phyloP scores from a whole-genome alignment of 1,284 basidiomycete genomes.

The Pseudozyma thailandica region DNA sequence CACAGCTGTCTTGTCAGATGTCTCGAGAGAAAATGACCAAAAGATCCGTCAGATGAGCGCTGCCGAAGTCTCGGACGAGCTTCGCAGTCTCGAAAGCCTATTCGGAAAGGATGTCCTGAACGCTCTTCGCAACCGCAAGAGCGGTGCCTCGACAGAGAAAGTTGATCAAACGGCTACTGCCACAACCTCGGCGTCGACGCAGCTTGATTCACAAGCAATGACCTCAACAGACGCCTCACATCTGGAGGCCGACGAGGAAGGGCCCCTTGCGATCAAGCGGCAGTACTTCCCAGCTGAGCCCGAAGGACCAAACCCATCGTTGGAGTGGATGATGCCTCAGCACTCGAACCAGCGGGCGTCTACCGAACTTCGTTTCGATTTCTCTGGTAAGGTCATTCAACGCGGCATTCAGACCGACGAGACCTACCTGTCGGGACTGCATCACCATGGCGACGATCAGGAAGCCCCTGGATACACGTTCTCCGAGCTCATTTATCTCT shows the following conservation, averaged over 20 bases:
- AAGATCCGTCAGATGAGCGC: slow-evolving; percentile 59
- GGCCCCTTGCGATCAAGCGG: slow-evolving; percentile 81
- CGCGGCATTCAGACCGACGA: slow-evolving; percentile 19
- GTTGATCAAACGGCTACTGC: neutral
- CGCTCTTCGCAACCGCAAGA: slow-evolving; percentile 46
- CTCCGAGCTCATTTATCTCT: slow-evolving; percentile 84
- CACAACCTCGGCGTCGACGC: slow-evolving; percentile 67
- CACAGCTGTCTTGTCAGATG: slow-evolving; percentile 40
- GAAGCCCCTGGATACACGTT: slow-evolving; percentile 88
- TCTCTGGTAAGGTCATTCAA: slow-evolving; percentile 44
- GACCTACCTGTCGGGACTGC: slow-evolving; percentile 74
- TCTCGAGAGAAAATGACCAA: slow-evolving; percentile 55
- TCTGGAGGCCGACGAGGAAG: slow-evolving; percentile 75
- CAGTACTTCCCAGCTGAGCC: slow-evolving; percentile 81
- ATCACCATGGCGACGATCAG: slow-evolving; percentile 82
- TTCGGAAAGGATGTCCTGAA: slow-evolving; percentile 61
- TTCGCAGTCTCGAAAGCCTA: slow-evolving; percentile 52
- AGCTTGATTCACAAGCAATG: slow-evolving; percentile 58
- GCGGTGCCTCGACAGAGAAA: slow-evolving; percentile 4
- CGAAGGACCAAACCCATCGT: slow-evolving; percentile 37
- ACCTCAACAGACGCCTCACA: slow-evolving; percentile 9
- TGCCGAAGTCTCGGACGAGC: slow-evolving; percentile 51
- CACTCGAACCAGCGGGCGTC: slow-evolving; percentile 1
- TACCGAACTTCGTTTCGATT: slow-evolving; percentile 56
- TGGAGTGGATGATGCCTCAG: slow-evolving; percentile 59